Evolutionary conservation across 495 filamentous ascomycete genomes (phyloP), one percentile per base, ranked within the genome.

Genomic region (Friedmanniomyces endolithicus): DNA sequence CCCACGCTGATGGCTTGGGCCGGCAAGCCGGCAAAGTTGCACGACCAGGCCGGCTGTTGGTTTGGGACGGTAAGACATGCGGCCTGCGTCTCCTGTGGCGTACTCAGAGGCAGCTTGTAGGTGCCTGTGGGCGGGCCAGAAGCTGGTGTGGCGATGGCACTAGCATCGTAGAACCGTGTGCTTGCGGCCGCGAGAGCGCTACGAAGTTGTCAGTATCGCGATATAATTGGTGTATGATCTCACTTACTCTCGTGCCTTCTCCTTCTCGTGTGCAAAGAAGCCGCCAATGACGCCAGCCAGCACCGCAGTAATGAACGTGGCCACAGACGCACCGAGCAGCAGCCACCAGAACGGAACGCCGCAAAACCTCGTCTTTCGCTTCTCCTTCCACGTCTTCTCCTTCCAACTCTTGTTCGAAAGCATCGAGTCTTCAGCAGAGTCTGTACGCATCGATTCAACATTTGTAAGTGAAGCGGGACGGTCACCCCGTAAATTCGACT

Each of bases 21-120:
- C 14, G 54, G 29, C 8, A 43, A 17, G 16, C 46, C 51, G 12
- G 49, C 53, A 35, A 75, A 58, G 67, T 65, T 62, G 63, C 89
- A 95, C 44, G 71, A 75, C 89, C 89, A 95, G 6, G 87, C 78
- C 31, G 72, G 67, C 19, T 71, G 70, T 55, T 85, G 75, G n/a
- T 70, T 71, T 1, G 73, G 63, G 53, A 85, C 73, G 6, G 69
- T 69, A 34, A 95, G 70, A 67, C 89, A 95, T 14, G 78, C 76
- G 27, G 78, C 77, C 24, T 80, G 79, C n/a, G 67, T 68, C 57
- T 78, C 75, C 57, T 77, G 76, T 27, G 78, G 63, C 24, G 69
- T 63, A 23, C 75, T 63, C n/a, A 78, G 63, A 14, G 86, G 77
- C 50, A 94, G 67, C 35, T 70, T 57, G 61, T 70, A 95, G 1